Conservation (phyloP, 2,329 filamentous ascomycete genomes). For the Sporothrix curviconia region DNA sequence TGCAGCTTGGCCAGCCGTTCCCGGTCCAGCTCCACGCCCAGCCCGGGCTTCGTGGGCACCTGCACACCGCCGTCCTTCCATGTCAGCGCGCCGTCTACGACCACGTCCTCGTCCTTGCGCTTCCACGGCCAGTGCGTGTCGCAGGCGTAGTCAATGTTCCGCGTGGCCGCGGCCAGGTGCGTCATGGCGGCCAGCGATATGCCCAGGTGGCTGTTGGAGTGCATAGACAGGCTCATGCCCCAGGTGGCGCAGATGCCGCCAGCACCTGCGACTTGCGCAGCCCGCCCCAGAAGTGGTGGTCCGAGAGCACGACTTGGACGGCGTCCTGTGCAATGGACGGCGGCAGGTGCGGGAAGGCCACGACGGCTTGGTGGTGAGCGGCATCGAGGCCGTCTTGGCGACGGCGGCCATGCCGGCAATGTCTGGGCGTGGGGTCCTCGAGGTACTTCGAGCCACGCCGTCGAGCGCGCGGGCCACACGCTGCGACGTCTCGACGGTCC, state of each 20-base stretch:
- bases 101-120: constrained; percentile 35
- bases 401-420: constrained; percentile 39
- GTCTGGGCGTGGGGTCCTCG: constrained; percentile 31
- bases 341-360: constrained; percentile 34
- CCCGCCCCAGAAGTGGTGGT: constrained; percentile 39
- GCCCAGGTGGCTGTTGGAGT: constrained; percentile 38
- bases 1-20: background rate
- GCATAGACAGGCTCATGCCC: constrained; percentile 36
- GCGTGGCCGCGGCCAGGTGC: constrained; percentile 35
- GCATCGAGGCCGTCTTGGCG: constrained; percentile 34
- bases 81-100: constrained; percentile 30
- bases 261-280: constrained; percentile 35
- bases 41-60: background rate
- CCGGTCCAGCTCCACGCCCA: background rate
- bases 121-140: constrained; percentile 42
- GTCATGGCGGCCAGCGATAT: constrained; percentile 39
- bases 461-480: constrained; percentile 26
- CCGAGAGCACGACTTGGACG: constrained; percentile 35
- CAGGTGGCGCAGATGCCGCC: constrained; percentile 34
- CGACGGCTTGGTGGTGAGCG: constrained; percentile 28
- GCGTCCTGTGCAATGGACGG: constrained; percentile 33
- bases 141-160: constrained; percentile 37
- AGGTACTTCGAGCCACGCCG: background rate
- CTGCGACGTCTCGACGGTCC: constrained; percentile 33
- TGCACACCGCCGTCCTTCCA: constrained; percentile 27